Conservation (phyloP, 176 grass and related monocot species). For the Zea luxurians region DNA sequence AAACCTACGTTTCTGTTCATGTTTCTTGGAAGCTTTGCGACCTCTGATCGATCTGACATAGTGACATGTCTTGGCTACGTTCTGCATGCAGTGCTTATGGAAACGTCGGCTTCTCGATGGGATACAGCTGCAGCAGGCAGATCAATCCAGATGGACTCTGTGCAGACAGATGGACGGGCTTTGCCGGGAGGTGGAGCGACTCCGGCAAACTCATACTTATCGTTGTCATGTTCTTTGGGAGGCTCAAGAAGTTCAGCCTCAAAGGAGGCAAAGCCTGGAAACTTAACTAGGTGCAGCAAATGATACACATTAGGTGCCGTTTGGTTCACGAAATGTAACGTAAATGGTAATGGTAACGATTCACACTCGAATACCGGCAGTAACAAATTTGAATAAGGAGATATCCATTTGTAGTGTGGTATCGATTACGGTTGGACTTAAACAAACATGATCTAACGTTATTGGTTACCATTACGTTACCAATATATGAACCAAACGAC, state of each 20-base stretch:
- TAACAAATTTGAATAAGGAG: too few relatives aligned
- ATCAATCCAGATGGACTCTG: constrained; percentile 41
- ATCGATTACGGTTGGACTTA: too few relatives aligned
- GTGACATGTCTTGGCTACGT: neutral
- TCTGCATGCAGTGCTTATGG: constrained; percentile 71
- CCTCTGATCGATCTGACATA: neutral
- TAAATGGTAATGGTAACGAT: too few relatives aligned
- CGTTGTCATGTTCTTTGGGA: constrained; percentile 57
- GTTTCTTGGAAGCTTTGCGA: neutral
- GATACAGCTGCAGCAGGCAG: constrained; percentile 62
- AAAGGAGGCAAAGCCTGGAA: constrained; percentile 66
- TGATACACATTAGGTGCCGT: constrained; percentile 7
- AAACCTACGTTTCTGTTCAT: neutral
- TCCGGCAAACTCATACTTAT: constrained; percentile 58
- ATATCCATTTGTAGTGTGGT: too few relatives aligned
- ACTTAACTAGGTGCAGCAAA: constrained; percentile 44
- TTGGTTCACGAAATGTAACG: too few relatives aligned
- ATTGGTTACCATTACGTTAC: too few relatives aligned
- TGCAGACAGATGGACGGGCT: constrained; percentile 47
- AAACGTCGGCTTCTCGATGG: constrained; percentile 63
- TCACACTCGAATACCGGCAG: too few relatives aligned
- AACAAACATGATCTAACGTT: too few relatives aligned
- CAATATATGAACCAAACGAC: too few relatives aligned
- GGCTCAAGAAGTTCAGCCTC: constrained; percentile 60
- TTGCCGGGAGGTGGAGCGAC: constrained; percentile 53